Base-by-base conservation (phyloP, 108 stramenopile genomes). In the Phaeodactylum tricornutum region DNA sequence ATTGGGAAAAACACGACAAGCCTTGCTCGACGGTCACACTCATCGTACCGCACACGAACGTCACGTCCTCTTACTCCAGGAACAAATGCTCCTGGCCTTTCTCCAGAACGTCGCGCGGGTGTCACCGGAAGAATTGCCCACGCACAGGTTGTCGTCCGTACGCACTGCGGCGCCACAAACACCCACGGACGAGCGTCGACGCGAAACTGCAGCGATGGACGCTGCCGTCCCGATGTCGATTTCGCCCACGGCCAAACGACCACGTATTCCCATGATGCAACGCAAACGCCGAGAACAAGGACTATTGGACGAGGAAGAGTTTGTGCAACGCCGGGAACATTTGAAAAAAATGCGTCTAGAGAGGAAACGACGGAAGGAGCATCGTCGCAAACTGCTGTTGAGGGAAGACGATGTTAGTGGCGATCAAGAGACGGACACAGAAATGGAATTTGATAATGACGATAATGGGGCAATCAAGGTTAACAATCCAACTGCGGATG, bases 71-170 rank as follows among this genome's bases (percentile, higher is more conserved):
- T 50, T 47, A 32, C 52, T 78, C 47, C 72, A 82, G 33, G 74
- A 78, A 56, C 77, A 75, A 51, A 75, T 82, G 39, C 47, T 78
- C 11, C 45, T 78, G 45, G 12, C 53, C 34, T 69, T 73, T 31
- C 28, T 81, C 20, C 60, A 62, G 12, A 41, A 43, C 43, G 69
- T 62, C 12, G 59, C 74, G 6, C 59, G 64, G 14, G 56, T 54
- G 55, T 27, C 24, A 14, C n/a, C 14, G 7, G 45, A 46, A 3
- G 61, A 64, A 1, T 33, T 59, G 40, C 51, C 44, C 4, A 23
- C 57, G n/a, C n/a, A n/a, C n/a, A n/a, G n/a, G n/a, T n/a, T n/a
- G 9, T 12, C 16, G 15, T 16, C 42, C 42, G 19, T 48, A 12
- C 68, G 68, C 17, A 32, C 53, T 5, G n/a, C n/a, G n/a, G n/a